phyloP scores from a whole-genome alignment of 2,329 filamentous ascomycete genomes.

The Pochonia chlamydosporia region DNA sequence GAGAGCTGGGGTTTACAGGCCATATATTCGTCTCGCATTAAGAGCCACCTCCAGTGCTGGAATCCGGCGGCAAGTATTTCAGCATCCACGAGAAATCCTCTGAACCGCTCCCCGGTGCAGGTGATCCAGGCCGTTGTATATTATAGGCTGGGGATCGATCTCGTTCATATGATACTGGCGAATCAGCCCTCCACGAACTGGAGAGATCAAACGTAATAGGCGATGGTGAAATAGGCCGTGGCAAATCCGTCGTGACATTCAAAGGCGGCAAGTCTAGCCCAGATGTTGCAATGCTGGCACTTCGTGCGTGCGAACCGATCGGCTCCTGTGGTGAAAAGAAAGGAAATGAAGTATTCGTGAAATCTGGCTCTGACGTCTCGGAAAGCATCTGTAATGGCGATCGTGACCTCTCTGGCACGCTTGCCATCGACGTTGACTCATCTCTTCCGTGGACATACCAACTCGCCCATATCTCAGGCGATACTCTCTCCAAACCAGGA shows the following conservation, averaged over 20 bases:
- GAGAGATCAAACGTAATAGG: too few species aligned
- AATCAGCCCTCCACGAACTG: background rate
- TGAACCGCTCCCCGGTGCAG: too few species aligned
- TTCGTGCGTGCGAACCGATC: background rate
- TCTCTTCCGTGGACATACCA: background rate
- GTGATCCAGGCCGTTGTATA: too few species aligned
- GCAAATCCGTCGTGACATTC: background rate
- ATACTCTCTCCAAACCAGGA: background rate
- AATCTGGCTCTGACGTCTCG: background rate
- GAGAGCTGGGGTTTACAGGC: too few species aligned
- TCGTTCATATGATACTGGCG: too few species aligned
- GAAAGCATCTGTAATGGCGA: background rate
- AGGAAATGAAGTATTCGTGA: background rate
- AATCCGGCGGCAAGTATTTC: too few species aligned
- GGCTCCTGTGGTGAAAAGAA: background rate
- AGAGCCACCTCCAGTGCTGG: too few species aligned
- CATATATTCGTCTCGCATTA: too few species aligned
- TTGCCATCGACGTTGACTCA: background rate
- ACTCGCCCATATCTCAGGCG: background rate
- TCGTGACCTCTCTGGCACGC: background rate
- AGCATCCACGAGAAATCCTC: too few species aligned
- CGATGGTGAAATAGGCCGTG: background rate
- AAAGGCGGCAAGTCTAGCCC: background rate
- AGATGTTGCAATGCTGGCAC: background rate
- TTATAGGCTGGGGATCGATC: too few species aligned